phyloP scores from a whole-genome alignment of 306 rosid genomes.

The Bauhinia variegata region DNA sequence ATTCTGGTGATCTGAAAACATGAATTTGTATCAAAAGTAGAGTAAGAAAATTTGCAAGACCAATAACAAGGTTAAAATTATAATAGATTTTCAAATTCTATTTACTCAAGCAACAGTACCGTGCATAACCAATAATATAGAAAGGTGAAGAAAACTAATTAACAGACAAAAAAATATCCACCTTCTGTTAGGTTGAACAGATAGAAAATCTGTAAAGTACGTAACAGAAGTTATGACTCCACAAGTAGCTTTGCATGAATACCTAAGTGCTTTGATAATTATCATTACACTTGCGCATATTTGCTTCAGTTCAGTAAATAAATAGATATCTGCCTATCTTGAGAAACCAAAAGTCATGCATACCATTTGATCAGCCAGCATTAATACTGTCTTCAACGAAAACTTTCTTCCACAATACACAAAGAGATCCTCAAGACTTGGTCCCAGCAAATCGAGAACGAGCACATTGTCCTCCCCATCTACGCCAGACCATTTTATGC shows the following conservation, averaged over 20 bases:
- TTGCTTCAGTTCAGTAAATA: too few species aligned
- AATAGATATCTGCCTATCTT: neutral
- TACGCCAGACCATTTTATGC: conserved; percentile 58
- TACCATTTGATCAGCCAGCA: conserved; percentile 75
- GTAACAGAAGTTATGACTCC: neutral
- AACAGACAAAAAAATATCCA: neutral
- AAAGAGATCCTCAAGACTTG: conserved; percentile 69
- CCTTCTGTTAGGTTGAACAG: neutral
- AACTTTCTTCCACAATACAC: conserved; percentile 65
- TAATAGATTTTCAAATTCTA: neutral
- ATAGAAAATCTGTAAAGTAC: neutral
- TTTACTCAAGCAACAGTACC: neutral
- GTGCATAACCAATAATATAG: neutral
- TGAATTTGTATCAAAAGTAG: neutral
- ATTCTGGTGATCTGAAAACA: conserved; percentile 72
- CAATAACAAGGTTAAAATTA: neutral
- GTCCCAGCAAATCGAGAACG: conserved; percentile 64
- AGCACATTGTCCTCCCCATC: conserved; percentile 61
- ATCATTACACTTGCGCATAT: neutral
- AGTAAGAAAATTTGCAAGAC: neutral
- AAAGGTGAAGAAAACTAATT: conserved; percentile 5
- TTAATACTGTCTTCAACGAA: conserved; percentile 57
- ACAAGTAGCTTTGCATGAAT: neutral
- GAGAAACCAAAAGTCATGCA: neutral
- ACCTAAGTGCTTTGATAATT: neutral